A percentile compares a stretch with the other conserved stretches of the same genome.
Conservation (phyloP, 805 yeast genomes). For the Candida insectalens region DNA sequence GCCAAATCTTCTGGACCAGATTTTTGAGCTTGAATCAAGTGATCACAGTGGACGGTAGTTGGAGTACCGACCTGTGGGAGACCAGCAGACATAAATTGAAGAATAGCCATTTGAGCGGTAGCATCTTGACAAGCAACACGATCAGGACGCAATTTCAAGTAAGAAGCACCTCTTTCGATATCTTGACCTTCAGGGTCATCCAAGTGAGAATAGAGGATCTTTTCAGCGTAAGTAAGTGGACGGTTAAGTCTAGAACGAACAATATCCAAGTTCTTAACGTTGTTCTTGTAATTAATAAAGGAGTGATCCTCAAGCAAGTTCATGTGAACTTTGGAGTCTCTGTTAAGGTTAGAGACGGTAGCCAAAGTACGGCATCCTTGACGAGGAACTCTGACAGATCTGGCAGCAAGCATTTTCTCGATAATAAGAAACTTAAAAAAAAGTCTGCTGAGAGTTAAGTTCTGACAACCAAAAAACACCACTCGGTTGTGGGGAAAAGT, state of each 20-base stretch:
- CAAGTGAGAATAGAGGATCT: slow-evolving; percentile 86
- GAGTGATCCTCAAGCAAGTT: slow-evolving; percentile 66
- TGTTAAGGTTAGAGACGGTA: slow-evolving; percentile 37
- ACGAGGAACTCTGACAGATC: slow-evolving; percentile 18
- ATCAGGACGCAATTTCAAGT: slow-evolving; percentile 90
- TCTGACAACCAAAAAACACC: too few species aligned
- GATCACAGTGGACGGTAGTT: slow-evolving; percentile 95
- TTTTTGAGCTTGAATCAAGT: slow-evolving; percentile 91
- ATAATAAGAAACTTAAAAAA: too few species aligned
- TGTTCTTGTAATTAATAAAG: slow-evolving; percentile 85
- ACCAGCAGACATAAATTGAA: slow-evolving; percentile 97
- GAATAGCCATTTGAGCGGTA: slow-evolving; percentile 98
- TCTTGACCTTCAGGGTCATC: slow-evolving; percentile 77
- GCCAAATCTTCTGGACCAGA: slow-evolving; percentile 82
- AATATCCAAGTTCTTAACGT: slow-evolving; percentile 78
- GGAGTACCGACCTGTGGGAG: slow-evolving; percentile 84
- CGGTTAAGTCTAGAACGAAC: slow-evolving; percentile 61
- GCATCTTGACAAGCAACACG: slow-evolving; percentile 99
- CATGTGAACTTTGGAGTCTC: slow-evolving; percentile 43
- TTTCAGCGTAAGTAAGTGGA: slow-evolving; percentile 92
- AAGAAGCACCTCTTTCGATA: slow-evolving; percentile 71
- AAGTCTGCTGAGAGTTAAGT: too few species aligned
- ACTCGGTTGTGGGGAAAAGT: too few species aligned
- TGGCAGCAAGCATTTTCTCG: slow-evolving; percentile 25
- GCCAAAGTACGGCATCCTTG: slow-evolving; percentile 36